Conservation (phyloP, 345 rosid genomes). For the Brassica carinata region DNA sequence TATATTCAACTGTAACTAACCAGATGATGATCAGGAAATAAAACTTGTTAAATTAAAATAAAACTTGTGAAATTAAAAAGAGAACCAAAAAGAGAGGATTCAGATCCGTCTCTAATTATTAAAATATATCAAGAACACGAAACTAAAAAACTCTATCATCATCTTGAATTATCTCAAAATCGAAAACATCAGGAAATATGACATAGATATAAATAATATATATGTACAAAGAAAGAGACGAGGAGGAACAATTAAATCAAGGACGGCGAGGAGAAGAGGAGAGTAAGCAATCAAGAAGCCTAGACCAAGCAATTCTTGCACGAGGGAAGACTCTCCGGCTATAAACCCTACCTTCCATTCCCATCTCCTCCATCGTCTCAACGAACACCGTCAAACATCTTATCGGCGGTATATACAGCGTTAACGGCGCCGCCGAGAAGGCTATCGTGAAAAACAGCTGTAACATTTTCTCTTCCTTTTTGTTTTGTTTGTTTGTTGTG, state of each 20-base stretch:
- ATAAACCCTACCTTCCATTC: constrained; percentile 59
- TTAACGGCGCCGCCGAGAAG: constrained; percentile 87
- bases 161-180: constrained; percentile 18
- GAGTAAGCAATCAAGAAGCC: constrained; percentile 66
- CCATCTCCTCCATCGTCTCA: constrained; percentile 68
- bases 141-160: not conserved
- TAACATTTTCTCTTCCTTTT: constrained; percentile 39
- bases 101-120: constrained; percentile 24
- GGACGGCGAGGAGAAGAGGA: constrained; percentile 46
- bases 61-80: not conserved
- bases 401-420: constrained; percentile 77
- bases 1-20: constrained; percentile 24
- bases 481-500: not conserved
- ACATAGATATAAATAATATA: not conserved
- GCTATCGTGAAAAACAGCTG: constrained; percentile 81
- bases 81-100: constrained; percentile 11
- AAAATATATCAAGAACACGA: not conserved
- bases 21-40: constrained; percentile 4
- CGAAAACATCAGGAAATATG: constrained; percentile 1
- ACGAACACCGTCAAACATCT: constrained; percentile 81
- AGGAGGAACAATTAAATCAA: constrained; percentile 19
- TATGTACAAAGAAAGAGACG: constrained; percentile 12
- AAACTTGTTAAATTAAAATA: not conserved
- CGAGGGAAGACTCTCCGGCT: constrained; percentile 65
- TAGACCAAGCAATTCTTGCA: constrained; percentile 65